Conservation (phyloP, 352 stramenopile species). For the Phytophthora multivora region DNA sequence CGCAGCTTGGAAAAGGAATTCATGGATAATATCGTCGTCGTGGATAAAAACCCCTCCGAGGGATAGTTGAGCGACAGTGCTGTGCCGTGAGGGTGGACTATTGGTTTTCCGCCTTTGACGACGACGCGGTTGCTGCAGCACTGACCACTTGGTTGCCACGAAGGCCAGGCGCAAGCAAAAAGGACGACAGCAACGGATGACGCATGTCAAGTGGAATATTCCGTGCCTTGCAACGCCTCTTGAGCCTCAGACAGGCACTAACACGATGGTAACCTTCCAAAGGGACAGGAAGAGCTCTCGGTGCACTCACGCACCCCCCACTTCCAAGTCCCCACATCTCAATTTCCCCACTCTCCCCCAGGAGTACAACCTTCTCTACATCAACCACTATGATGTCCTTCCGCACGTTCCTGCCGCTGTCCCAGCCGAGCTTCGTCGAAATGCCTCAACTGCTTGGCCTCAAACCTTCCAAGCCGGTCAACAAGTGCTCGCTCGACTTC, state of each 20-base stretch:
- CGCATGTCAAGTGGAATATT: slow-evolving; percentile 53
- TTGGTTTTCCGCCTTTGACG: neutral
- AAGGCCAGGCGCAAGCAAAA: slow-evolving; percentile 34
- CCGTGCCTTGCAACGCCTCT: slow-evolving; percentile 26
- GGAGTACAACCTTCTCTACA: slow-evolving; percentile 35
- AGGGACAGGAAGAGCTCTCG: slow-evolving; percentile 32
- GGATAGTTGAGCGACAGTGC: neutral
- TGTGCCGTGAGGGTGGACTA: neutral
- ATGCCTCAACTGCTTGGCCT: slow-evolving; percentile 43
- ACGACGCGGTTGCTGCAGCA: slow-evolving; percentile 12
- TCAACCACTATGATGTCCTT: slow-evolving; percentile 40
- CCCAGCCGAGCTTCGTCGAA: slow-evolving; percentile 41
- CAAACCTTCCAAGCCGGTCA: slow-evolving; percentile 34
- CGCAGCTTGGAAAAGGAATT: neutral
- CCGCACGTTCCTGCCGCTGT: slow-evolving; percentile 45
- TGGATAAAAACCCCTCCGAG: no score
- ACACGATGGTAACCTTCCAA: slow-evolving; percentile 18
- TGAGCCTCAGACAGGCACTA: slow-evolving; percentile 22
- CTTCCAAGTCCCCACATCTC: slow-evolving; percentile 27
- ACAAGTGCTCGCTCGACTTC: slow-evolving; percentile 63
- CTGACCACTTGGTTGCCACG: slow-evolving; percentile 39
- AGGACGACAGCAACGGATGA: slow-evolving; percentile 37
- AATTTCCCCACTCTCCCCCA: slow-evolving; percentile 39
- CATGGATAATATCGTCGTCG: no score
- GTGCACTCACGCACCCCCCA: slow-evolving; percentile 26